phyloP scores from a whole-genome alignment of 495 filamentous ascomycete genomes.

The Letharia columbiana region DNA sequence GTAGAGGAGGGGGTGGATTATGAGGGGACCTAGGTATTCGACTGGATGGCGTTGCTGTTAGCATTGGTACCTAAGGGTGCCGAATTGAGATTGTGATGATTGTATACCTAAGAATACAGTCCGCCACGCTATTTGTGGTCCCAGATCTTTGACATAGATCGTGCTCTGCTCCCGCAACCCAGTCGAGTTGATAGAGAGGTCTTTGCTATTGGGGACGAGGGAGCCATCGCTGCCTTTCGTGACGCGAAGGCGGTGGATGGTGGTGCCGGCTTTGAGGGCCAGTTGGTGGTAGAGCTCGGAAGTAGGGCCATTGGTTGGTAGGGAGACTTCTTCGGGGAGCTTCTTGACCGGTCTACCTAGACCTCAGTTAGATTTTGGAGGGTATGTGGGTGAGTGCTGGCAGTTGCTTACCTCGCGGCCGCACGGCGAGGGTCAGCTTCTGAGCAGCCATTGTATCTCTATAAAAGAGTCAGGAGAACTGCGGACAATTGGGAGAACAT shows the following conservation, averaged over 20 bases:
- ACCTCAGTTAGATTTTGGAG: background rate
- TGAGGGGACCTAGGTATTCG: constrained; percentile 90
- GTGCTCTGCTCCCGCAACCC: constrained; percentile 60
- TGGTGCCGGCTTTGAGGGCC: constrained; percentile 44
- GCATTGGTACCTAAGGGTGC: background rate
- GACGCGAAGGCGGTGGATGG: constrained; percentile 56
- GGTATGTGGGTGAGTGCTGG: background rate
- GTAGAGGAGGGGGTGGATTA: constrained; percentile 73
- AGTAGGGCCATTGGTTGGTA: constrained; percentile 51
- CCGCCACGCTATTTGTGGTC: constrained; percentile 85
- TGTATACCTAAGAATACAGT: constrained; percentile 64
- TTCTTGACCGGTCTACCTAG: constrained; percentile 57
- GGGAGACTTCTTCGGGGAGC: constrained; percentile 58
- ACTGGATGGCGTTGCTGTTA: constrained; percentile 1
- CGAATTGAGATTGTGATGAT: background rate
- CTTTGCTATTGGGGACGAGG: constrained; percentile 60
- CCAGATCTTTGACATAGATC: constrained; percentile 83
- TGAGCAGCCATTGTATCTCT: constrained; percentile 14
- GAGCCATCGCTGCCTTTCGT: constrained; percentile 63
- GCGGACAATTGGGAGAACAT: background rate
- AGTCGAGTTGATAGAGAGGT: constrained; percentile 50
- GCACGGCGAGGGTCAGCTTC: constrained; percentile 22
- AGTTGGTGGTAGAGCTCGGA: constrained; percentile 55
- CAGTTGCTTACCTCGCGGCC: constrained; percentile 21
- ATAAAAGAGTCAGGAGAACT: background rate